These are phyloP conservation scores for Cutaneotrichosporon sp. DNA, from an alignment of 1,284 basidiomycete species.

Conservation along the genomic window DNA sequence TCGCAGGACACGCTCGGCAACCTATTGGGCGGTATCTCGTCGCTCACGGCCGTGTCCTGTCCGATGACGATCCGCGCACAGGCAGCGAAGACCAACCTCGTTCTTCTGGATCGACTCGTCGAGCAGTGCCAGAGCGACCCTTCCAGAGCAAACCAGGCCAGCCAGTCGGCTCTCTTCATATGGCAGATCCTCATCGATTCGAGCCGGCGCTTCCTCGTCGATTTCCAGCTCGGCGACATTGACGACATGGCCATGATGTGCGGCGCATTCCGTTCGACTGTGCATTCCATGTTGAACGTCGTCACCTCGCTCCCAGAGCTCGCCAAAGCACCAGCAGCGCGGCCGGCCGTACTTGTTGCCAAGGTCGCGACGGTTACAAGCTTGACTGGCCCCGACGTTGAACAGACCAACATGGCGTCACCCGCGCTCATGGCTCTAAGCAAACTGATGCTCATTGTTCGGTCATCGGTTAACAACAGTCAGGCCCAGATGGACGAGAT, in stretches of 20 bases:
- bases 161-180: conserved; percentile 18
- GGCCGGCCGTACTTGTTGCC: conserved; percentile 32
- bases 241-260: conserved; percentile 36
- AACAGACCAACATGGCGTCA: conserved; percentile 34
- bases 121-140: conserved; percentile 16
- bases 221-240: conserved; percentile 39
- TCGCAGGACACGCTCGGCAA: conserved; percentile 27
- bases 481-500: conserved; percentile 22
- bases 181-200: conserved; percentile 45
- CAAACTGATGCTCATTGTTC: conserved; percentile 32
- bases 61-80: conserved; percentile 32
- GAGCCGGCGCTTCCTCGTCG: conserved; percentile 38
- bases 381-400: conserved; percentile 37
- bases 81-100: conserved; percentile 32
- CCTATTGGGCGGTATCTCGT: conserved; percentile 30
- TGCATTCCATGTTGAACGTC: conserved; percentile 24
- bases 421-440: conserved; percentile 33
- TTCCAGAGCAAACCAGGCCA: conserved; percentile 12
- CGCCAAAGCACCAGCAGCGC: conserved; percentile 29
- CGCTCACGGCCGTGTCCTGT: conserved; percentile 32
- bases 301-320: conserved; percentile 24
- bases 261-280: conserved; percentile 32
- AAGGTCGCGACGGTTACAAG: conserved; percentile 34
- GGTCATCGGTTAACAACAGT: conserved; percentile 24
- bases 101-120: conserved; percentile 27